A percentile compares a stretch with the other conserved stretches of the same genome.
phyloP scores from a whole-genome alignment of 2,329 filamentous ascomycete genomes.

The Malbranchea cinnamomea region DNA sequence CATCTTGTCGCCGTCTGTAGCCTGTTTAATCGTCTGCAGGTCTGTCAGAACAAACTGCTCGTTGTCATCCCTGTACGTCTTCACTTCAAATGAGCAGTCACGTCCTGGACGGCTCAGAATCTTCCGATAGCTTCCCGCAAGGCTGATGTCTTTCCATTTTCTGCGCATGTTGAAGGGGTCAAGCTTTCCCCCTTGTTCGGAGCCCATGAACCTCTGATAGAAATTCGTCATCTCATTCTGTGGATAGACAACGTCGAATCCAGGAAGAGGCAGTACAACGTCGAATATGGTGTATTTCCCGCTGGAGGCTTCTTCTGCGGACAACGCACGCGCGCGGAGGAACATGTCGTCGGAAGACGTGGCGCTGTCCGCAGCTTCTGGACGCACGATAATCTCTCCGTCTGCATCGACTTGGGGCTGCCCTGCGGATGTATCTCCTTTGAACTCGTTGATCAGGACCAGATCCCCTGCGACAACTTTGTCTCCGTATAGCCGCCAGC shows the following conservation, averaged over 20 bases:
- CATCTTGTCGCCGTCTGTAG: constrained; percentile 13
- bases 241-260: constrained; percentile 80
- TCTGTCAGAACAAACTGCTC: constrained; percentile 87
- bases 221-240: constrained; percentile 67
- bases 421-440: constrained; percentile 16
- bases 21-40: constrained; percentile 48
- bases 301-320: constrained; percentile 59
- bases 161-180: constrained; percentile 80
- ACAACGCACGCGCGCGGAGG: constrained; percentile 57
- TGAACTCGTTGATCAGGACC: constrained; percentile 50
- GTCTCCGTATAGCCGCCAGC: constrained; percentile 61
- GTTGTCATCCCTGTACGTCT: constrained; percentile 46
- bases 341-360: constrained; percentile 41
- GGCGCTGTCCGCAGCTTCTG: constrained; percentile 42
- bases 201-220: constrained; percentile 76
- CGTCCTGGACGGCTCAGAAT: constrained; percentile 56
- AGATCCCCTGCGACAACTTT: constrained; percentile 74
- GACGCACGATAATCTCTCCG: constrained; percentile 51
- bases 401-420: constrained; percentile 37
- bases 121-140: constrained; percentile 80
- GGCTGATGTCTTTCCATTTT: constrained; percentile 69
- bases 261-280: constrained; percentile 79
- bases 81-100: constrained; percentile 52
- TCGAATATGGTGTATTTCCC: constrained; percentile 73
- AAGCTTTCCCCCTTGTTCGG: constrained; percentile 58